These are phyloP conservation scores for Candida michaelii DNA, from an alignment of 805 yeast species.

Conservation along the genomic window DNA sequence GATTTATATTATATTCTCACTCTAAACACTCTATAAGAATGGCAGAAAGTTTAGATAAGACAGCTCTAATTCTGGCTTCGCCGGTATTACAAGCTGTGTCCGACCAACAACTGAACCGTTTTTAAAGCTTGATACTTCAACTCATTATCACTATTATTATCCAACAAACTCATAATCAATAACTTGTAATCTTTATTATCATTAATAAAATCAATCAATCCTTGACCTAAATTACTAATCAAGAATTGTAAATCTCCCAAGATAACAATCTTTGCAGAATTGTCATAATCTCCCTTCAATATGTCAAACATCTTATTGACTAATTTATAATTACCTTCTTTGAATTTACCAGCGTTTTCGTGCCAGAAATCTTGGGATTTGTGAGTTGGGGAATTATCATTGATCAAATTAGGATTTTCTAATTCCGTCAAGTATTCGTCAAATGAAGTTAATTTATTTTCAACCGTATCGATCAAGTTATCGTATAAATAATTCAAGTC, in stretches of 20 bases:
- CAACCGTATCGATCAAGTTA: conserved; percentile 68
- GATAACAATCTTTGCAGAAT: conserved; percentile 32
- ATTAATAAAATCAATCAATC: conserved; percentile 36
- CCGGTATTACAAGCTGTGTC: conserved; percentile 57
- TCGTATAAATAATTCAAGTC: conserved; percentile 64
- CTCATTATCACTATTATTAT: conserved; percentile 68
- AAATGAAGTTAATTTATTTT: conserved; percentile 75
- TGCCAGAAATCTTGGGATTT: conserved; percentile 86
- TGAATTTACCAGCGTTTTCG: conserved; percentile 74
- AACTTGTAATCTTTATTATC: conserved; percentile 63
- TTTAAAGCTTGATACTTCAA: conserved; percentile 93
- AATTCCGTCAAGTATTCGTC: conserved; percentile 90
- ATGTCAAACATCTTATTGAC: conserved; percentile 61
- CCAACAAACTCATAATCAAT: conserved; percentile 80
- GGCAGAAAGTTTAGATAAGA: no score
- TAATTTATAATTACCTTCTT: conserved; percentile 71
- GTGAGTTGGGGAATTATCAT: conserved; percentile 87
- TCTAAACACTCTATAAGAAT: not conserved
- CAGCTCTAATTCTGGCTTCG: no score
- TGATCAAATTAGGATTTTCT: conserved; percentile 69
- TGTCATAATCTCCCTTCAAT: conserved; percentile 31
- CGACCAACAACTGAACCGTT: conserved; percentile 91
- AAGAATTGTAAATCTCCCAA: conserved; percentile 45
- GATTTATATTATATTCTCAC: no score
- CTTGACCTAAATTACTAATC: conserved; percentile 40